Base-by-base conservation (phyloP, 805 yeast species). In the Candida caryicola region DNA sequence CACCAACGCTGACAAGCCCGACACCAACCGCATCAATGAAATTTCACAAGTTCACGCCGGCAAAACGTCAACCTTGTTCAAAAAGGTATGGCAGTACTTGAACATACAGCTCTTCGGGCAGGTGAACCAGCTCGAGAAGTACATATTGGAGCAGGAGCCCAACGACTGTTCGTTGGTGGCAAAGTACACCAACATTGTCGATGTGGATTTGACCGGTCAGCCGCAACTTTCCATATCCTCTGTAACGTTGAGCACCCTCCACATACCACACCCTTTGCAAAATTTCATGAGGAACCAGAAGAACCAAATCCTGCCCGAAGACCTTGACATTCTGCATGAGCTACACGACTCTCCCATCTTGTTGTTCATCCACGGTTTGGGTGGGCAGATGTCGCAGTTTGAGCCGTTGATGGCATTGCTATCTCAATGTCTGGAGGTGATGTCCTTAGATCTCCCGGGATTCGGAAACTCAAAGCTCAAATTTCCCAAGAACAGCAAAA, bases 361-460 rank as follows among this genome's bases (percentile, higher is more conserved):
- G 4, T 60, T 87, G 2, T 76, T 88, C 40, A 54, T 90, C 14
- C 97, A 89, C 64, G 98, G 98, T 0, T 60, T 91, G 15, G 98
- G 97, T 1, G 98, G 98, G 2, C 91, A 82, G 50, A 66, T 85
- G 55, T 77, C 87, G 16, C 96, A 89, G 57, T 90, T 90, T 57
- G 93, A 85, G 51, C 80, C 82, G 1, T 62, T 86, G 27, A 61
- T 86, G 55, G 81, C 79, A 18, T 66, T 77, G 36, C 76, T 85
- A 47, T 64, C 82, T 23, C 79, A 76, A 46, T 74, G 80, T 44
- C 74, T 79, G 43, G 82, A 78, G 39, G 73, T 88, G 14, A 53
- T 85, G 29, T 77, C 90, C 0, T 49, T 90, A 12, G 98, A 90
- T 56, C 64, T 89, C 36, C 96, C 96, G 1, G 98, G 97, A 0